These are phyloP conservation scores for Rhizoclosmatium sp. DNA, from an alignment of 192 early-diverging fungal genomes.

Conservation along the genomic window DNA sequence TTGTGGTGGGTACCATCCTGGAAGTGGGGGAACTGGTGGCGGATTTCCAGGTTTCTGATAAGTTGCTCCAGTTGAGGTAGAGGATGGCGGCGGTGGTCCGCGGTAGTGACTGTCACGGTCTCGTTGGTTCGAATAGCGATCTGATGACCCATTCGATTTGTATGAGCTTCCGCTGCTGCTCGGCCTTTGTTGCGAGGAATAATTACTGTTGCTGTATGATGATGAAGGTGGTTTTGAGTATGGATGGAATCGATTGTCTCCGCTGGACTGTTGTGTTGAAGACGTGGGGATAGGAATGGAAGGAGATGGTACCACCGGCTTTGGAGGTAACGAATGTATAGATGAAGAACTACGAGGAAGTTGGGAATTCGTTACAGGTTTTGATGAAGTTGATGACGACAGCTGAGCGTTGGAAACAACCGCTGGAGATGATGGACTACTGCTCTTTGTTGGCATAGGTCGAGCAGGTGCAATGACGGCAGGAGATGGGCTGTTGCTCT, in stretches of 20 bases:
- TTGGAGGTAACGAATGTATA: not conserved
- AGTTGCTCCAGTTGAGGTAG: too few species aligned
- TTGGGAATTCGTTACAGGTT: not conserved
- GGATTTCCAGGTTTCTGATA: not conserved
- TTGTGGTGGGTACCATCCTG: too few species aligned
- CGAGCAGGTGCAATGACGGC: not conserved
- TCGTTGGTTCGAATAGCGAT: too few species aligned
- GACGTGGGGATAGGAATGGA: not conserved
- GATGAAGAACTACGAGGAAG: not conserved
- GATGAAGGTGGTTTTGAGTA: not conserved
- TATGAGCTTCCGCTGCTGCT: too few species aligned
- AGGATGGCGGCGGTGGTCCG: too few species aligned
- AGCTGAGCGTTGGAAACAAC: too few species aligned
- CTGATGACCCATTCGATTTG: too few species aligned
- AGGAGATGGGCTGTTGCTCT: conserved; percentile 10
- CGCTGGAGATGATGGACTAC: too few species aligned
- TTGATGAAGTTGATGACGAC: too few species aligned
- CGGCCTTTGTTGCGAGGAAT: not conserved
- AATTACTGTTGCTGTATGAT: not conserved
- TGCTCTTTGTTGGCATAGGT: too few species aligned
- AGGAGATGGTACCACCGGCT: not conserved
- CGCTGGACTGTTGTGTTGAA: not conserved
- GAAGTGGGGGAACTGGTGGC: not conserved
- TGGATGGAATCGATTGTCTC: not conserved
- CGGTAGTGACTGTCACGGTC: too few species aligned